Conservation (phyloP, 1,139 yeast species). For the Fermentozyma sake region DNA sequence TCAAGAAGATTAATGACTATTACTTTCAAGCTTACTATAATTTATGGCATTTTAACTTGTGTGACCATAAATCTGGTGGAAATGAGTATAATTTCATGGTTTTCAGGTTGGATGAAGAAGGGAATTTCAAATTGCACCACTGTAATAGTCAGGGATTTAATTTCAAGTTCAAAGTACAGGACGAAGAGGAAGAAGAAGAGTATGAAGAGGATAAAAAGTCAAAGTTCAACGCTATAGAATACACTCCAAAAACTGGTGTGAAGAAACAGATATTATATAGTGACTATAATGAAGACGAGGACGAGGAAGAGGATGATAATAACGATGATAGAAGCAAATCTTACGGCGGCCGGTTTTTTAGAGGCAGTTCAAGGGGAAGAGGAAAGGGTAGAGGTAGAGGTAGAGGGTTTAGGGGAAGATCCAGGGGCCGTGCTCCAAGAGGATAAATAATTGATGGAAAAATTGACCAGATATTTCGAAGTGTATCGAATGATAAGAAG, state of each 20-base stretch:
- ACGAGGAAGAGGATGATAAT: constrained; percentile 8
- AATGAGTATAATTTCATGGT: constrained; percentile 22
- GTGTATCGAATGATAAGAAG: too few species aligned
- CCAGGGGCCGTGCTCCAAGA: too few species aligned
- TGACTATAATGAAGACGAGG: constrained; percentile 9
- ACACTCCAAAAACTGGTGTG: constrained; percentile 11
- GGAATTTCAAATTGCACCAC: constrained; percentile 26
- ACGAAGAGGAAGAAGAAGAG: constrained; percentile 4
- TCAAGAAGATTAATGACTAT: constrained; percentile 45
- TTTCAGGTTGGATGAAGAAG: constrained; percentile 20
- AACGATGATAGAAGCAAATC: constrained; percentile 8
- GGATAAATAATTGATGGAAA: too few species aligned
- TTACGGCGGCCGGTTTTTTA: constrained; percentile 7
- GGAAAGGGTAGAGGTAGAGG: constrained; percentile 10
- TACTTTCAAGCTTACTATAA: constrained; percentile 63
- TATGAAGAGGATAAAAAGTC: constrained; percentile 2
- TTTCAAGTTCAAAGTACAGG: constrained; percentile 22
- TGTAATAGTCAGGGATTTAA: constrained; percentile 33
- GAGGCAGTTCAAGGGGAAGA: constrained; percentile 19
- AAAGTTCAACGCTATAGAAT: constrained; percentile 10
- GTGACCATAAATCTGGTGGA: constrained; percentile 37
- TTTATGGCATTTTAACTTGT: constrained; percentile 73
- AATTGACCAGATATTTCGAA: too few species aligned
- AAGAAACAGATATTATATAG: constrained; percentile 8
- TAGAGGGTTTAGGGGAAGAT: too few species aligned